A percentile compares a stretch with the other conserved stretches of the same genome.
Evolutionary conservation across 805 yeast genomes (phyloP).

Genomic region (Spathaspora arborariae): DNA sequence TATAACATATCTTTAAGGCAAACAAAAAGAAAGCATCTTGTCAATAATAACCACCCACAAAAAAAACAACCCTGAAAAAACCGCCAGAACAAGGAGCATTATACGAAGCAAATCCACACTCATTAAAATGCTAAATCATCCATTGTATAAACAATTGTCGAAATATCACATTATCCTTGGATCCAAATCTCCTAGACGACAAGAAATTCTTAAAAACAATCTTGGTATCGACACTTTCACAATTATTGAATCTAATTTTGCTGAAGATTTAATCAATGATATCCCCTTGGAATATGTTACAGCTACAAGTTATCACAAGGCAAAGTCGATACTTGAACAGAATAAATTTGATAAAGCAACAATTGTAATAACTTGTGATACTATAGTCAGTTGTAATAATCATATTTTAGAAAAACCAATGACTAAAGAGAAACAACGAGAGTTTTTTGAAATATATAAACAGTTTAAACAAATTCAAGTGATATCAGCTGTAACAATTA

Average conservation of each 20-base stretch:
- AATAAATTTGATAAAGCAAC: slow-evolving; percentile 12
- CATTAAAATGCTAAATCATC: slow-evolving; percentile 2
- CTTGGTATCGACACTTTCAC: slow-evolving; percentile 46
- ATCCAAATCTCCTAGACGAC: slow-evolving; percentile 79
- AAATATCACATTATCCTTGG: slow-evolving; percentile 56
- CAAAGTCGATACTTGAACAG: slow-evolving; percentile 51
- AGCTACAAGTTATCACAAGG: slow-evolving; percentile 68
- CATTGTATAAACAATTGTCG: slow-evolving; percentile 7
- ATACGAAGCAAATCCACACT: too few species aligned
- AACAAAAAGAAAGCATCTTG: too few species aligned
- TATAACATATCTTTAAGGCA: too few species aligned
- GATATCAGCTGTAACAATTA: slow-evolving; percentile 31
- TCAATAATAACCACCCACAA: too few species aligned
- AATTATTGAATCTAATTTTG: slow-evolving; percentile 63
- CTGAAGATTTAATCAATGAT: slow-evolving; percentile 67
- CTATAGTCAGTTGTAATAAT: slow-evolving; percentile 60
- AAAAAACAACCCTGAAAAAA: too few species aligned
- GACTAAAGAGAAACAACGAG: slow-evolving; percentile 22
- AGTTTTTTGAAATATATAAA: slow-evolving; percentile 26
- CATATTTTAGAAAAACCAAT: slow-evolving; percentile 75
- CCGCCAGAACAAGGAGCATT: too few species aligned
- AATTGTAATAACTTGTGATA: slow-evolving; percentile 67
- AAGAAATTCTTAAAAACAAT: slow-evolving; percentile 58
- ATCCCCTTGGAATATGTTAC: slow-evolving; percentile 51
- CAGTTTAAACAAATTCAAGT: slow-evolving; percentile 22